These are phyloP conservation scores for Scheffersomyces titani DNA, from an alignment of 1,139 yeast species.

Conservation along the genomic window DNA sequence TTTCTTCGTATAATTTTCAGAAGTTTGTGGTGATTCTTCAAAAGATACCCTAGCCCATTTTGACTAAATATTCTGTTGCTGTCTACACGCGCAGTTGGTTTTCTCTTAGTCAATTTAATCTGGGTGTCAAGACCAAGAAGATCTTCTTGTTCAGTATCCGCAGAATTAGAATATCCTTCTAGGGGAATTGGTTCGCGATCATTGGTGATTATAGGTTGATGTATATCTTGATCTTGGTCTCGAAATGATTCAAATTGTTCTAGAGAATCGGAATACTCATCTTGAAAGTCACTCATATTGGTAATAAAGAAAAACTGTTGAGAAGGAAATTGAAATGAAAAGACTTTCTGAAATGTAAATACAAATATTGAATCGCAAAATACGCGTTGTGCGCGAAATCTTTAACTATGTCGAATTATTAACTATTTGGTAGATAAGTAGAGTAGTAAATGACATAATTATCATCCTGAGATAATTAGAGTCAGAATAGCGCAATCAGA, in stretches of 20 bases:
- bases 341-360: background rate
- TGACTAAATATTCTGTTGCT: slow-evolving; percentile 49
- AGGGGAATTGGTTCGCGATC: background rate
- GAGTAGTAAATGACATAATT: too few species aligned
- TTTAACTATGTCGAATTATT: background rate
- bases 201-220: background rate
- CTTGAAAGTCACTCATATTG: background rate
- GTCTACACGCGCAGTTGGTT: slow-evolving; percentile 45
- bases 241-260: background rate
- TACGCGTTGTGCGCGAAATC: background rate
- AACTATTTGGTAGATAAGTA: too few species aligned
- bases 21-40: slow-evolving; percentile 40
- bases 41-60: slow-evolving; percentile 50
- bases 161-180: background rate
- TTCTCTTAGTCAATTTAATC: slow-evolving; percentile 34
- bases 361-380: background rate
- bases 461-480: too few species aligned
- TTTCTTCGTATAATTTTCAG: slow-evolving; percentile 25
- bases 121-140: slow-evolving; percentile 43
- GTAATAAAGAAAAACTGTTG: background rate
- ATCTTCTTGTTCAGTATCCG: slow-evolving; percentile 20
- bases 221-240: background rate
- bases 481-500: too few species aligned
- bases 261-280: background rate
- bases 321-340: background rate